Base-by-base conservation (phyloP, 495 filamentous ascomycete genomes). In the Trichoderma reesei region DNA sequence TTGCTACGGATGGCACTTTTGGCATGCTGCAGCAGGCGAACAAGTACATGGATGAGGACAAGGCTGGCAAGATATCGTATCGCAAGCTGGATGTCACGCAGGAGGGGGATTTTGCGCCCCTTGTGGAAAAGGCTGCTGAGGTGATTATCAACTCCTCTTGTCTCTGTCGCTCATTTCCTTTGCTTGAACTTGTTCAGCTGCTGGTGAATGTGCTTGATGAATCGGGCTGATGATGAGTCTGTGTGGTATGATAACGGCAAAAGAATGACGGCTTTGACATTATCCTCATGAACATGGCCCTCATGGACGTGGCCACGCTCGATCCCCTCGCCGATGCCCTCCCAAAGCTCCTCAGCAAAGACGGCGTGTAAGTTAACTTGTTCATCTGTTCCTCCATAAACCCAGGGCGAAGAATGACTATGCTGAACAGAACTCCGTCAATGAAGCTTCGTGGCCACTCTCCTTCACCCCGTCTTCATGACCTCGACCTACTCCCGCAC, bases 391-490 rank as follows among this genome's bases (percentile, higher is more conserved):
- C n/a, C 33, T 44, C 59, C 41, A 59, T 65, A 46, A 37, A 41
- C 11, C 41, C 60, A 41, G 26, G 41, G 42, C 31, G 59, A 66
- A 11, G 51, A 62, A 13, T 6, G 2, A 61, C n/a, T 38, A 11
- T 38, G 56, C 56, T 60, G 11, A 60, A 34, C 9, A 54, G 34
- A 34, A 13, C 3, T 11, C 9, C n/a, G 16, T 16, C 8, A 38
- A 34, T 59, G 0, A 41, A 79, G 76, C 18, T 79, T 79, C 61
- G 74, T 76, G 26, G 77, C 74, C 1, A 76, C 77, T 0, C 34
- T 78, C 26, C 71, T 79, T 44, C 77, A 80, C 41, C 77, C 77
- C 1, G 73, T 75, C 11, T 79, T 80, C 68, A 74, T 77, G 63
- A 79, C 77, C 16, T 74, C 73, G 11, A 68, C 67, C n/a, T 67